Percentiles rank a stretch among this genome's conserved stretches.
Evolutionary conservation across 2,329 filamentous ascomycete genomes (phyloP).

Genomic region (Xylaria sp.): DNA sequence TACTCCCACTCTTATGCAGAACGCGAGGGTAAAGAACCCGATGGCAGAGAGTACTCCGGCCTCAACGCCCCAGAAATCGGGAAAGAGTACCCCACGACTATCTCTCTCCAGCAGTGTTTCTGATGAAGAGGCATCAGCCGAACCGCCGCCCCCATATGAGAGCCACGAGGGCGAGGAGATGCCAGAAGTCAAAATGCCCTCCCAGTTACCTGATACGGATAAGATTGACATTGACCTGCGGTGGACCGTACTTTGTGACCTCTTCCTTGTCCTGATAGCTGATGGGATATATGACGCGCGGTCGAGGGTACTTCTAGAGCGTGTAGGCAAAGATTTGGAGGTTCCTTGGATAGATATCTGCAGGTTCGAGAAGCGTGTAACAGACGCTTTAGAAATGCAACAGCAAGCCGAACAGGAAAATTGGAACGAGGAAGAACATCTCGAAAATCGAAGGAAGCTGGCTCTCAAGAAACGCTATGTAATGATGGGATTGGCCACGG

Average conservation of each 20-base stretch:
- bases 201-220: conserved; percentile 78
- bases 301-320: conserved; percentile 82
- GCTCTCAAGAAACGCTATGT: conserved; percentile 84
- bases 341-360: conserved; percentile 93
- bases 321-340: conserved; percentile 78
- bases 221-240: conserved; percentile 95
- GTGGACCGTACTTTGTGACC: conserved; percentile 95
- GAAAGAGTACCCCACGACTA: conserved; percentile 36
- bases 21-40: conserved; percentile 91
- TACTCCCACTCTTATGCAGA: conserved; percentile 85
- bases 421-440: conserved; percentile 96
- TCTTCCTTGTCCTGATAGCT: conserved; percentile 95
- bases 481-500: conserved; percentile 96
- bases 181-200: conserved; percentile 80
- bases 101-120: conserved; percentile 38
- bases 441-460: conserved; percentile 81
- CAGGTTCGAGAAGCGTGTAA: conserved; percentile 95
- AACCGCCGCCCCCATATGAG: conserved; percentile 64
- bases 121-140: conserved; percentile 54
- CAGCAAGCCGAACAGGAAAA: conserved; percentile 93
- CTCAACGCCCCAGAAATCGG: conserved; percentile 34
- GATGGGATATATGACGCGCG: conserved; percentile 92
- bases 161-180: conserved; percentile 72
- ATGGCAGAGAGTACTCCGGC: conserved; percentile 58
- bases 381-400: conserved; percentile 97